Evolutionary conservation across 2,329 filamentous ascomycete species (phyloP).

Genomic region (Ophiostoma pallidulum): DNA sequence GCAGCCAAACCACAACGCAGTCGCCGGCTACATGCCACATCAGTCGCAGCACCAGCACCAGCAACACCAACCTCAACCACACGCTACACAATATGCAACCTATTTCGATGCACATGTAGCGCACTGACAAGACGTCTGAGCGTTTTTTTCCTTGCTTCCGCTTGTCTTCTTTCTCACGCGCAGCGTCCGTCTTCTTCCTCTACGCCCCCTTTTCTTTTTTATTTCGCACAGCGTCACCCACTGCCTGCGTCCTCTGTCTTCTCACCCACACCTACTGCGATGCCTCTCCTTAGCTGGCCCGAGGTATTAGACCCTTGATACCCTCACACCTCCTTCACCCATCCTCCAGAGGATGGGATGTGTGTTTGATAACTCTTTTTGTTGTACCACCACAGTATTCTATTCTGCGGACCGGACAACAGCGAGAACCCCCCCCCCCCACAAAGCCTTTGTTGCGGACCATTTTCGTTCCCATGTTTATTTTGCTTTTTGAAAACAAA

Average conservation of each 20-base stretch:
- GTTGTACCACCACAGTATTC: constrained; percentile 14
- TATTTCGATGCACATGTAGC: constrained; percentile 27
- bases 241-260: background rate
- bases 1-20: constrained; percentile 33
- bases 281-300: constrained; percentile 10
- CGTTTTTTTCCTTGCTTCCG: background rate
- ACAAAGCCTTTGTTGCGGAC: constrained; percentile 2
- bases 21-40: constrained; percentile 20
- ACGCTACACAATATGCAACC: constrained; percentile 35
- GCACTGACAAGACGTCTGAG: constrained; percentile 2
- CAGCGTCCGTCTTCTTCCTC: too few relatives aligned
- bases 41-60: constrained; percentile 26
- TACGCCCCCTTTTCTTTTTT: background rate
- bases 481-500: constrained; percentile 11
- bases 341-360: constrained; percentile 11
- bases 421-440: too few relatives aligned
- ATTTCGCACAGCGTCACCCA: background rate
- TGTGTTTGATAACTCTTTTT: constrained; percentile 14
- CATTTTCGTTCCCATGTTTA: constrained; percentile 12
- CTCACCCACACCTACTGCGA: background rate
- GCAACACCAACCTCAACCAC: constrained; percentile 24
- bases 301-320: constrained; percentile 15
- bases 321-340: constrained; percentile 11
- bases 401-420: constrained; percentile 9
- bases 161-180: background rate